phyloP scores from a whole-genome alignment of 805 yeast genomes.

The Yarrowia sp. region DNA sequence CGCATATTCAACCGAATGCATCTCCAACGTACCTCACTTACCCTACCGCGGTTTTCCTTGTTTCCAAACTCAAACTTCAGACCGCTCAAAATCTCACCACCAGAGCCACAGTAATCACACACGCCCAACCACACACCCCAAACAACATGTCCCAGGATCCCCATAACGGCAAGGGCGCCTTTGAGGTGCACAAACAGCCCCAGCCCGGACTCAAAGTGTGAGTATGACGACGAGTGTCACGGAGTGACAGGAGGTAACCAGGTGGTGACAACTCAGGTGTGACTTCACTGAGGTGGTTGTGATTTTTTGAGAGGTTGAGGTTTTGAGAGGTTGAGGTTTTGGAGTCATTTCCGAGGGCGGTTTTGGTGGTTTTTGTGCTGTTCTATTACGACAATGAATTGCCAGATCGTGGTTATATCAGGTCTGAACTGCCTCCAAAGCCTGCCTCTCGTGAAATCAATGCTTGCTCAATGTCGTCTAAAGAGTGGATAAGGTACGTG shows the following conservation, averaged over 20 bases:
- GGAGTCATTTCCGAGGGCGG: too few relatives aligned
- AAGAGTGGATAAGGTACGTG: too few relatives aligned
- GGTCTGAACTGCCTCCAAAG: too few relatives aligned
- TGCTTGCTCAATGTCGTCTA: too few relatives aligned
- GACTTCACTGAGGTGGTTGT: too few relatives aligned
- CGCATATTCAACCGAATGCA: background rate
- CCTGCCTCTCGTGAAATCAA: too few relatives aligned
- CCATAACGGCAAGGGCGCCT: constrained; percentile 23
- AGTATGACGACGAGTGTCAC: background rate
- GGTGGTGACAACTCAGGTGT: too few relatives aligned
- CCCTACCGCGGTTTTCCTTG: background rate
- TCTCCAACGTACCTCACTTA: background rate
- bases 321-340: too few relatives aligned
- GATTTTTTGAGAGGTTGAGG: background rate
- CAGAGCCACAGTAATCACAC: background rate
- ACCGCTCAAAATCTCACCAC: constrained; percentile 14
- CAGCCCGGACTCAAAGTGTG: constrained; percentile 24
- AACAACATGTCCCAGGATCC: constrained; percentile 19
- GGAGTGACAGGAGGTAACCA: too few relatives aligned
- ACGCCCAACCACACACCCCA: background rate
- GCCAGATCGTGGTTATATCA: too few relatives aligned
- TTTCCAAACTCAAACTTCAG: background rate
- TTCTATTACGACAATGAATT: too few relatives aligned
- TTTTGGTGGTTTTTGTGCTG: too few relatives aligned
- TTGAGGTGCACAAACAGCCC: constrained; percentile 22